phyloP scores from a whole-genome alignment of 2,329 filamentous ascomycete genomes.

The Apiospora saccharicola region DNA sequence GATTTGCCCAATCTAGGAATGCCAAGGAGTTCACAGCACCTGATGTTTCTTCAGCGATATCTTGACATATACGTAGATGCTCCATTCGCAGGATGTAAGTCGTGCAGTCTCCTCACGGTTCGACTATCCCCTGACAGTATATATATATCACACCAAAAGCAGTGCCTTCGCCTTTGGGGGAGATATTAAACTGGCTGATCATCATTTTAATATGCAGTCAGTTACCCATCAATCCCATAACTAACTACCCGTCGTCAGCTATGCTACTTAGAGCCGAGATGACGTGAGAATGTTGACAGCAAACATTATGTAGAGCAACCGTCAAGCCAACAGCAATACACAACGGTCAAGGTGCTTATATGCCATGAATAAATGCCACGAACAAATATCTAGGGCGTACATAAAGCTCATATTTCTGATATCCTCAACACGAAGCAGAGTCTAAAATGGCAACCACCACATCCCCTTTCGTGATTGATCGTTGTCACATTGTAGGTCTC shows the following conservation, averaged over 20 bases:
- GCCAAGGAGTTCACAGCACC: neutral
- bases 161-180: too few relatives aligned
- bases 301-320: neutral
- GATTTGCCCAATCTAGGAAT: neutral
- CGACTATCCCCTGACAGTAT: too few relatives aligned
- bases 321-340: neutral
- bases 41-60: neutral
- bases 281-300: neutral
- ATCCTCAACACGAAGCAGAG: neutral
- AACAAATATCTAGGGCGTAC: neutral
- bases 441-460: neutral
- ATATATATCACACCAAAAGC: too few relatives aligned
- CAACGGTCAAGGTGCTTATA: too few relatives aligned
- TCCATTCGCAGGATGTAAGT: neutral
- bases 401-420: neutral
- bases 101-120: neutral
- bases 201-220: too few relatives aligned
- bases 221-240: neutral
- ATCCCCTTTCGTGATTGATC: neutral
- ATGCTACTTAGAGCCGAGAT: too few relatives aligned
- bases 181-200: too few relatives aligned
- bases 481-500: neutral
- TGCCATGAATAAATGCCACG: too few relatives aligned
- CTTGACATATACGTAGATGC: neutral
- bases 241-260: neutral